phyloP scores from a whole-genome alignment of 23 red algal genomes.

The Gracilaria gracilis region DNA sequence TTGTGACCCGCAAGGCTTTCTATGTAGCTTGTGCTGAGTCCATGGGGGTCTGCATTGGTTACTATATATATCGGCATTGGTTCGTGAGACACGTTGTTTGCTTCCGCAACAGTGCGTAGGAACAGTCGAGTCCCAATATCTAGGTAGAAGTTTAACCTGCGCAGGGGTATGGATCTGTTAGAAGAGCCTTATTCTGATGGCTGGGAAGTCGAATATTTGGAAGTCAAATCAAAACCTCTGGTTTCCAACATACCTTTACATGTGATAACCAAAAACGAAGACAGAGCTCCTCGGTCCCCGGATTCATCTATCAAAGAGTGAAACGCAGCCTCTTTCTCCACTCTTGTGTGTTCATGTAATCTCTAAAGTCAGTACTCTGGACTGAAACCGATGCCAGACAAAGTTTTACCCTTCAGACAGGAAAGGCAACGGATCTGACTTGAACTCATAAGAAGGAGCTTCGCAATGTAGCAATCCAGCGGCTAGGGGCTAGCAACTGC shows the following conservation, averaged over 20 bases:
- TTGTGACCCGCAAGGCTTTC: not conserved
- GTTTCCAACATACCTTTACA: slow-evolving; percentile 40
- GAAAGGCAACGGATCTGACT: too few species aligned
- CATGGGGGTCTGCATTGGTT: slow-evolving; percentile 78
- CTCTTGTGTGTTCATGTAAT: not conserved
- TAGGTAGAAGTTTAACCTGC: too few species aligned
- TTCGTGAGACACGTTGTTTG: not conserved
- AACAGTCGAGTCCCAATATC: slow-evolving; percentile 52
- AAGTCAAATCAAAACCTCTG: not conserved
- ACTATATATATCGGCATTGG: slow-evolving; percentile 63
- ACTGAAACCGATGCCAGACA: not conserved
- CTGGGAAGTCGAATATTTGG: not conserved
- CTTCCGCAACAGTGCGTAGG: not conserved
- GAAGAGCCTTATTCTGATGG: not conserved
- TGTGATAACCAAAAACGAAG: slow-evolving; percentile 43
- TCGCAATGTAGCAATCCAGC: too few species aligned
- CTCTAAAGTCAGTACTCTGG: not conserved
- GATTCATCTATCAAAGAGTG: slow-evolving; percentile 52
- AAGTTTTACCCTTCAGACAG: too few species aligned
- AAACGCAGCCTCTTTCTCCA: slow-evolving; percentile 80
- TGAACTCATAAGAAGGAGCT: too few species aligned
- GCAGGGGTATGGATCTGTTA: not conserved
- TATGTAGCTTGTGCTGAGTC: slow-evolving; percentile 66
- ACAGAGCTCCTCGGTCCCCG: not conserved
- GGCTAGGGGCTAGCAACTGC: too few species aligned